Evolutionary conservation across 768 basidiomycete species (phyloP), one percentile per base, ranked within the genome.

Genomic region (Suillus clintonianus): DNA sequence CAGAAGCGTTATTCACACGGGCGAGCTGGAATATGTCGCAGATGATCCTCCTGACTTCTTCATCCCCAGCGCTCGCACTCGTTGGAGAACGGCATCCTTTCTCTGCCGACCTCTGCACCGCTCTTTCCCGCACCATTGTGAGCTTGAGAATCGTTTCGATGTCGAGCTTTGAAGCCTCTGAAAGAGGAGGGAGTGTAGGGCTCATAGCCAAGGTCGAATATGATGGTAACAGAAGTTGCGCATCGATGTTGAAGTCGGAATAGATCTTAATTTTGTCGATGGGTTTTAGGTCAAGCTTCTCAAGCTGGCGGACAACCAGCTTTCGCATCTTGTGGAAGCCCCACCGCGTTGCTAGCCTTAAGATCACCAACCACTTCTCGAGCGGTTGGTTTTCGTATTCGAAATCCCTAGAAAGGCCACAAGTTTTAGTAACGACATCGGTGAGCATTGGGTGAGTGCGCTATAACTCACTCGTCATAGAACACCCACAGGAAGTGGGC

Each of bases 251-350:
- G 71, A 83, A 83, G 17, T 72, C 69, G 47, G 87, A 87, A 67
- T 90, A 91, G 0, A 85, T 72, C 5, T 78, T 72, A 51, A 91
- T 85, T 24, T 86, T 85, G 7, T 85, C 80, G 0, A 89, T 78
- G 1, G 82, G 79, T 0, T 76, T 71, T 41, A 89, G 78, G 0
- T 72, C 37, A 10, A 83, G 73, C 64, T 79, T 78, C 58, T 86
- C 83, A 0, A 90, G 77, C 60, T 89, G 84, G 1, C 85, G 82
- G 0, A 88, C 73, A 0, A 87, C 86, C 0, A 79, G 85, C 57
- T 63, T 68, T 39, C 77, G 81, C 7, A 89, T 82, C 54, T 85
- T 81, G 0, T 64, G 65, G 64, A 91, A 90, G 0, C 68, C 50
- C 89, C 88, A 92, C 4, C 76, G 69, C 11, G 83, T 76, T 0